Evolutionary conservation across 176 grass and related monocot genomes (phyloP).

Genomic region (Bothriochloa decipiens): DNA sequence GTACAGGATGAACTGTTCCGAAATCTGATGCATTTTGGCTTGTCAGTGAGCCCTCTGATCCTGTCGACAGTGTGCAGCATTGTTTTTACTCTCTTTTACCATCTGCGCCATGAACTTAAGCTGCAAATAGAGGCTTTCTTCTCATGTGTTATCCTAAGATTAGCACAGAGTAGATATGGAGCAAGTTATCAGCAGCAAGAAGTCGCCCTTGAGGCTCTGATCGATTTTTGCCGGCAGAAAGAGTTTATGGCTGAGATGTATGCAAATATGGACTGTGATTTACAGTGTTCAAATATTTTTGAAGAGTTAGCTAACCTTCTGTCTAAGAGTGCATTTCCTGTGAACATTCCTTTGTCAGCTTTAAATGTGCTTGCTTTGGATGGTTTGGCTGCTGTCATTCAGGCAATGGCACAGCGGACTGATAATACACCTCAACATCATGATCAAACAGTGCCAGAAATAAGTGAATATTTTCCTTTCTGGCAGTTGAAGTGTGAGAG

Average conservation of each 20-base stretch:
- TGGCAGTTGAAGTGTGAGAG: conserved; percentile 63
- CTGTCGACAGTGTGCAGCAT: conserved; percentile 90
- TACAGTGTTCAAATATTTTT: conserved; percentile 89
- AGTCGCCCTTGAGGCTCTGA: conserved; percentile 88
- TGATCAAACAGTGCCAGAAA: conserved; percentile 61
- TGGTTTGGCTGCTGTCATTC: conserved; percentile 88
- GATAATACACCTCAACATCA: conserved; percentile 56
- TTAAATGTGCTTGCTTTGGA: conserved; percentile 90
- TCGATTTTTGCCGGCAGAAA: conserved; percentile 93
- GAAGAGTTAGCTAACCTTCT: conserved; percentile 95
- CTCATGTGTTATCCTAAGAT: conserved; percentile 87
- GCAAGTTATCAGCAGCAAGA: conserved; percentile 97
- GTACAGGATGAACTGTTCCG: conserved; percentile 89
- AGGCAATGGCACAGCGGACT: conserved; percentile 77
- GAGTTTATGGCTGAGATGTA: conserved; percentile 99
- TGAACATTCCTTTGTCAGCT: conserved; percentile 84
- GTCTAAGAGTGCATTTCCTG: conserved; percentile 91
- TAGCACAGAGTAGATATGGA: conserved; percentile 82
- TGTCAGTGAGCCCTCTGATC: conserved; percentile 94
- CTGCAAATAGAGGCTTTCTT: conserved; percentile 96
- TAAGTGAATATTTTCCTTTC: conserved; percentile 86
- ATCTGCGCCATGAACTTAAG: conserved; percentile 82
- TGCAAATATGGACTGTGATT: conserved; percentile 96
- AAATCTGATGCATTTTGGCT: conserved; percentile 94
- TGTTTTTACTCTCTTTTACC: conserved; percentile 91